Evolutionary conservation across 805 yeast species (phyloP), one percentile per base, ranked within the genome.

Genomic region (Saccharomyces mikatae): DNA sequence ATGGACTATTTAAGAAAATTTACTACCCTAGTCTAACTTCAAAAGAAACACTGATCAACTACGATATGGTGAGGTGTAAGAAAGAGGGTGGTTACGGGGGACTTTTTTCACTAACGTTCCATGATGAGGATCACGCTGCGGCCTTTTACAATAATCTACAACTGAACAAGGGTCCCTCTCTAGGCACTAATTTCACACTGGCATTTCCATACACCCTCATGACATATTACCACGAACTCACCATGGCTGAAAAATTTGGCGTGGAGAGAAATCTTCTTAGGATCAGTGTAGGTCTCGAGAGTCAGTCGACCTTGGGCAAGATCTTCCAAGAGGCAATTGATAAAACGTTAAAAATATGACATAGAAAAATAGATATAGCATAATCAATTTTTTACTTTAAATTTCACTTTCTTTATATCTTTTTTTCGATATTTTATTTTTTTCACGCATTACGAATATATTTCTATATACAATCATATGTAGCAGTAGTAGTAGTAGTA

Each of bases 151-250:
- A 89, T 69, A 75, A 80, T 17, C 28, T 64, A 41, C 53, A 60
- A 2, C 51, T 64, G 10, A 62, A 60, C 52, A 89, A 89, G 71
- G 96, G 96, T 3, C 97, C 97, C 3, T 84, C 92, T 22, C 76
- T 89, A 60, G 97, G 97, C 14, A 89, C 96, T 1, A 89, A 89
- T 72, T 89, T 89, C 74, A 62, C 66, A 11, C 74, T 89, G 61
- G 89, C 89, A 4, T 89, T 94, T 66, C 96, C 96, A 10, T 89
- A 90, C 71, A 79, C 96, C 6, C 80, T 89, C 51, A 75, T 89
- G 56, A 96, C 96, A 2, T 96, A 89, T 67, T 89, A 83, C 69
- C 77, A 76, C 54, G 96, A 89, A 69, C 72, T 89, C 54, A 94
- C 87, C 56, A 90, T 84, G 65, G 84, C 87, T 29, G 89, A 80